A percentile compares a stretch with the other conserved stretches of the same genome.
Evolutionary conservation across 495 filamentous ascomycete species (phyloP).

Genomic region (Aspergillus saccharolyticus): DNA sequence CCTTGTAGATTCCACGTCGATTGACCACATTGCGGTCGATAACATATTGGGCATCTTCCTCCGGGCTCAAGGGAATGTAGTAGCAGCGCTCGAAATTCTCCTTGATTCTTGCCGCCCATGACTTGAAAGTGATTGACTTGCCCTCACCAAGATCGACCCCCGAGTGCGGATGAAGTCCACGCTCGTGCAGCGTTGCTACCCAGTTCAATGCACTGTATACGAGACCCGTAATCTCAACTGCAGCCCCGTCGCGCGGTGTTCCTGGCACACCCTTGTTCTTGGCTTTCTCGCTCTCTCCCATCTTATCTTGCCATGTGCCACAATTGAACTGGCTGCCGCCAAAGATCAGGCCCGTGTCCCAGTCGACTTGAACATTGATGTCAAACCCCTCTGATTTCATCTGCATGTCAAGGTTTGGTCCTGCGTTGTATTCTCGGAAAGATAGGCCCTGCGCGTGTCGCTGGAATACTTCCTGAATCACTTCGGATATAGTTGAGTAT

Average conservation of each 20-base stretch:
- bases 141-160: conserved; percentile 58
- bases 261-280: conserved; percentile 92
- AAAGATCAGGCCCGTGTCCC: conserved; percentile 87
- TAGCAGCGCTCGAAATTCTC: conserved; percentile 85
- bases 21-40: conserved; percentile 75
- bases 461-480: conserved; percentile 90
- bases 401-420: conserved; percentile 77
- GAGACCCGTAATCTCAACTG: conserved; percentile 90
- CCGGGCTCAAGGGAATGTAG: conserved; percentile 66
- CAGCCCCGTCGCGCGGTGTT: conserved; percentile 91
- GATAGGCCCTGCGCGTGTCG: conserved; percentile 84
- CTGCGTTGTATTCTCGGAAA: conserved; percentile 93
- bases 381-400: conserved; percentile 93
- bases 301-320: conserved; percentile 99
- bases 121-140: conserved; percentile 61
- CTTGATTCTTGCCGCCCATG: conserved; percentile 81
- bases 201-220: conserved; percentile 84
- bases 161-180: conserved; percentile 63
- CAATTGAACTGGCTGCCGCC: conserved; percentile 93
- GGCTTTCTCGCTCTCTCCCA: conserved; percentile 94
- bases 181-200: conserved; percentile 60
- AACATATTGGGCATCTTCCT: conserved; percentile 70
- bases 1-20: conserved; percentile 95
- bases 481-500: conserved; percentile 72
- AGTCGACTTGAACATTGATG: conserved; percentile 84